These are phyloP conservation scores for Vigna trinervia DNA, from an alignment of 306 rosid species.

Conservation along the genomic window DNA sequence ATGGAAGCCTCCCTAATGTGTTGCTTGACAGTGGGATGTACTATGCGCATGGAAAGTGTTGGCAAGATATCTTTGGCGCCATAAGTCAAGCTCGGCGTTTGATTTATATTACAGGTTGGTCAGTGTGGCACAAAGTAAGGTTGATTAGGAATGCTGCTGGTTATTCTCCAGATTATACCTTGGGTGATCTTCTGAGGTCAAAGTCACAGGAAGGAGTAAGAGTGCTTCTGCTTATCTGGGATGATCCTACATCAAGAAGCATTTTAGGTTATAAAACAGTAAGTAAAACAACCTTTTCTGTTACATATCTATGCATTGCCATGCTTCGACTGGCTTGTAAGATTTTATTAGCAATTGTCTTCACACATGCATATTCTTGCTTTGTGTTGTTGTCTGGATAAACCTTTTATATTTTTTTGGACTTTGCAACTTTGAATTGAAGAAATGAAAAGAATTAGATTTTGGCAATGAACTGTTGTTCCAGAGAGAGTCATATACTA, in stretches of 20 bases:
- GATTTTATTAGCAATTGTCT: constrained; percentile 24
- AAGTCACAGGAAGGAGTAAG: constrained; percentile 98
- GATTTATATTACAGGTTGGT: constrained; percentile 94
- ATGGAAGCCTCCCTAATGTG: constrained; percentile 69
- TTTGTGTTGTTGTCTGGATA: constrained; percentile 26
- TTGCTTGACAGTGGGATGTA: constrained; percentile 73
- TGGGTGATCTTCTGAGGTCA: constrained; percentile 81
- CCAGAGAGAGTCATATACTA: not conserved
- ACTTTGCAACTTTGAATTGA: constrained; percentile 15
- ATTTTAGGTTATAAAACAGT: constrained; percentile 88
- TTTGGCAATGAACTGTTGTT: constrained; percentile 5
- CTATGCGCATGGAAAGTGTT: constrained; percentile 83
- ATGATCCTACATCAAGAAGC: constrained; percentile 95
- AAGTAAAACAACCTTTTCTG: constrained; percentile 49
- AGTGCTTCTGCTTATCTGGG: constrained; percentile 97
- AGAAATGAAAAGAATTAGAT: constrained; percentile 1
- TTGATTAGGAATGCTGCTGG: constrained; percentile 68
- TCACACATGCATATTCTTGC: constrained; percentile 10
- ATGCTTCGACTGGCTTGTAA: not conserved
- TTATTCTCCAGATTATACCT: constrained; percentile 54
- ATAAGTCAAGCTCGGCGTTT: constrained; percentile 77
- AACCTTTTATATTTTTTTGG: constrained; percentile 17
- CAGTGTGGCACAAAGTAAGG: constrained; percentile 90
- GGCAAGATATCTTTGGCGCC: constrained; percentile 82
- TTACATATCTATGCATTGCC: constrained; percentile 22